phyloP scores from a whole-genome alignment of 1,284 basidiomycete genomes.

The Coriolopsis trogii region DNA sequence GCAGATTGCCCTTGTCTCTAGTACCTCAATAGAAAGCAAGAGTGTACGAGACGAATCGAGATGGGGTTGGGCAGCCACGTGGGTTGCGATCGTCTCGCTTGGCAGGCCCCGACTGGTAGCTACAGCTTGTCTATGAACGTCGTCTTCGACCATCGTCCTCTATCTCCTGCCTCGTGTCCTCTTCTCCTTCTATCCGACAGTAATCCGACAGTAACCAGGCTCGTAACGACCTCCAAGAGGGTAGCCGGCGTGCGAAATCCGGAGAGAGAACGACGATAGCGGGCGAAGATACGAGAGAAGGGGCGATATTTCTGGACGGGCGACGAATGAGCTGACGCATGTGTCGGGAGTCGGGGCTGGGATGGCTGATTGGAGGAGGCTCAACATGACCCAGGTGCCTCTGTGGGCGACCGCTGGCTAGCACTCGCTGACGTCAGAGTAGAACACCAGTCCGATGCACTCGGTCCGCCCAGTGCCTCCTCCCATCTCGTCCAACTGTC shows the following conservation, averaged over 20 bases:
- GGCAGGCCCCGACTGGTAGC: too few relatives aligned
- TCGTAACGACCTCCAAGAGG: too few relatives aligned
- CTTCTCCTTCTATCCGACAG: too few relatives aligned
- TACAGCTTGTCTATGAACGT: not conserved
- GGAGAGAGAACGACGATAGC: too few relatives aligned
- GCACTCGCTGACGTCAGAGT: constrained; percentile 7
- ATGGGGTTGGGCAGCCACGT: not conserved
- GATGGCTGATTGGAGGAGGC: not conserved
- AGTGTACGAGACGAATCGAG: too few relatives aligned
- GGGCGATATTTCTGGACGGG: not conserved
- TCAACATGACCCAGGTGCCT: not conserved
- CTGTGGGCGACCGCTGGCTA: too few relatives aligned
- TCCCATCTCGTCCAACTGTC: not conserved
- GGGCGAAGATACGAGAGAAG: too few relatives aligned
- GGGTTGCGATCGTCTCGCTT: not conserved
- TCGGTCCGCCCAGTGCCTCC: constrained; percentile 12
- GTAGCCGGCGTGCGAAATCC: too few relatives aligned
- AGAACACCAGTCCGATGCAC: constrained; percentile 1
- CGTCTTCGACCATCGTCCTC: not conserved
- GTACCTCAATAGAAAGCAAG: too few relatives aligned
- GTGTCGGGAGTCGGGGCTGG: not conserved
- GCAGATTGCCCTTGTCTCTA: too few relatives aligned
- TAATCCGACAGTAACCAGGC: too few relatives aligned
- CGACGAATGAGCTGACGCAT: not conserved
- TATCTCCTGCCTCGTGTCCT: not conserved